Evolutionary conservation across 306 rosid species (phyloP).

Genomic region (Ormosia semicastrata): DNA sequence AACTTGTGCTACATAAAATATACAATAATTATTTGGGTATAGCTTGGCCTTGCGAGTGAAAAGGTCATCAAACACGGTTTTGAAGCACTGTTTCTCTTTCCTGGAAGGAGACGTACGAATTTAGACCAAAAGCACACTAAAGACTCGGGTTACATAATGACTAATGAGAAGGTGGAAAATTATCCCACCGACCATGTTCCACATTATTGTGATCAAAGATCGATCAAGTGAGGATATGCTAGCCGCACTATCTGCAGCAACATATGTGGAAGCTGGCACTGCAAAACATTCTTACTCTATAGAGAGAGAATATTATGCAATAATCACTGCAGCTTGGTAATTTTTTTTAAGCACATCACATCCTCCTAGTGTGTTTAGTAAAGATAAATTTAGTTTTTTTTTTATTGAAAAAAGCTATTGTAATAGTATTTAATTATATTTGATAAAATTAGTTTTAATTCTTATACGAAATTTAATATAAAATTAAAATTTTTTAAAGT

Average conservation of each 20-base stretch:
- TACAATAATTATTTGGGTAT: background rate
- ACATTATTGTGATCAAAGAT: background rate
- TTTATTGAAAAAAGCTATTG: too few species aligned
- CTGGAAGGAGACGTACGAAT: constrained; percentile 12
- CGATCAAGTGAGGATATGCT: background rate
- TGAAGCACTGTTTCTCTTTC: background rate
- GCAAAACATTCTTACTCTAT: background rate
- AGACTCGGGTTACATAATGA: background rate
- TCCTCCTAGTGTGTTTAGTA: too few species aligned
- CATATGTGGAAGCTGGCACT: background rate
- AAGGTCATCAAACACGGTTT: constrained; percentile 39
- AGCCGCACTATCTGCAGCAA: background rate
- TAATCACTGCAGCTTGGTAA: background rate
- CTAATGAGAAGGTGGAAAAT: constrained; percentile 20
- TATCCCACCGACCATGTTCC: background rate
- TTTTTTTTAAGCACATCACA: too few species aligned
- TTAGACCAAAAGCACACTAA: constrained; percentile 1
- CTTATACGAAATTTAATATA: too few species aligned
- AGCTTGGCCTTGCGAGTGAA: background rate
- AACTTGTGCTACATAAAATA: background rate
- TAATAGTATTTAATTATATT: too few species aligned
- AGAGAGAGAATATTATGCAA: background rate
- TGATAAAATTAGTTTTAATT: too few species aligned
- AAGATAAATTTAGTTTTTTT: too few species aligned
- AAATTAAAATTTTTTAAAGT: too few species aligned